Evolutionary conservation across 495 filamentous ascomycete genomes (phyloP).

Genomic region (Parachaetomium inaequale): DNA sequence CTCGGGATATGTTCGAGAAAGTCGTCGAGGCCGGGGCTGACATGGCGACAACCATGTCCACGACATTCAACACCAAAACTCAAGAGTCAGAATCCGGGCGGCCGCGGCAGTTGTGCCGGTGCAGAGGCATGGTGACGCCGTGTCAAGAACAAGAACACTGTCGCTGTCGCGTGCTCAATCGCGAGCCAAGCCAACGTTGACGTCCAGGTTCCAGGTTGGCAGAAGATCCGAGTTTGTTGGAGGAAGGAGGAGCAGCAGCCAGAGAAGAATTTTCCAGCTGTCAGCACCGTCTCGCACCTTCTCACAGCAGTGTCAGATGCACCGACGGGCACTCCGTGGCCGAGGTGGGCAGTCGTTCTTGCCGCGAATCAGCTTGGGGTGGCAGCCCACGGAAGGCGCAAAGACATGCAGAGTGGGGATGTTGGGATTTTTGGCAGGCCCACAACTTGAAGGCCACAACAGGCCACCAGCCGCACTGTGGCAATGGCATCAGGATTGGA

Average conservation of each 20-base stretch:
- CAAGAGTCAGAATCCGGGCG: neutral
- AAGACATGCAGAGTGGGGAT: neutral
- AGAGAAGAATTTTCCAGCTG: neutral
- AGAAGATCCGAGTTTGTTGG: neutral
- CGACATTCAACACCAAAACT: neutral
- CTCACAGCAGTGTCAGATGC: slow-evolving; percentile 2
- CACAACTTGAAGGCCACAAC: no score
- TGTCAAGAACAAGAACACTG: neutral
- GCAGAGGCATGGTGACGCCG: neutral
- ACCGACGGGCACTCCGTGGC: neutral
- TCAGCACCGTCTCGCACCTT: slow-evolving; percentile 6
- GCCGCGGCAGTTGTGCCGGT: neutral
- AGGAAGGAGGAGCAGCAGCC: neutral
- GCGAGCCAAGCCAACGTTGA: neutral
- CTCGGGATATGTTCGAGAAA: neutral
- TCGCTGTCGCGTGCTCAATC: neutral
- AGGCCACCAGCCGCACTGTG: neutral
- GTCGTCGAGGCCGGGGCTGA: neutral
- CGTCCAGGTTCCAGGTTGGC: no score
- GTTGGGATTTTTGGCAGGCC: slow-evolving; percentile 11
- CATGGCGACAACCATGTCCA: neutral
- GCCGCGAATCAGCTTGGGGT: neutral
- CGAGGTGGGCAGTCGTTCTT: neutral
- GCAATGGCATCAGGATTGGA: neutral
- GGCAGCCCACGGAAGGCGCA: slow-evolving; percentile 9